These are phyloP conservation scores for Neopestalotiopsis sp. DNA, from an alignment of 2,329 filamentous ascomycete genomes.

Conservation along the genomic window DNA sequence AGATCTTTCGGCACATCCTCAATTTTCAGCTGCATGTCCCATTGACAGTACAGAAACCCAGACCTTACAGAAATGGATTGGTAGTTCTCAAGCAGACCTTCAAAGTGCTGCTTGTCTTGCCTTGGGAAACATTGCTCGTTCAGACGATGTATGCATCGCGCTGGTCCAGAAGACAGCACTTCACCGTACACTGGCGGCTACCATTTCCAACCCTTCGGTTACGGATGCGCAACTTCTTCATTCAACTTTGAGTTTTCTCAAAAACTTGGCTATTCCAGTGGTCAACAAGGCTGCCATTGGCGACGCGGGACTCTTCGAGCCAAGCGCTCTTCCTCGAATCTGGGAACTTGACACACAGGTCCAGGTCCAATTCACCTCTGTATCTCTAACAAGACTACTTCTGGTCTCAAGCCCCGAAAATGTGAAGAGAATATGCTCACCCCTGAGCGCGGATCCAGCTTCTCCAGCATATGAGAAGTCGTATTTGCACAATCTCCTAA, in stretches of 20 bases:
- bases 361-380: conserved; percentile 65
- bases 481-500: conserved; percentile 43
- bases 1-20: conserved; percentile 55
- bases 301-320: conserved; percentile 48
- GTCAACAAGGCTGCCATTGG: conserved; percentile 60
- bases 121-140: conserved; percentile 67
- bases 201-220: conserved; percentile 47
- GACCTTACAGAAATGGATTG: conserved; percentile 55
- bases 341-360: conserved; percentile 58
- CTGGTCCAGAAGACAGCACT: conserved; percentile 54
- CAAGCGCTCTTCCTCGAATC: conserved; percentile 55
- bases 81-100: conserved; percentile 46
- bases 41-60: conserved; percentile 48
- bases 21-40: conserved; percentile 49
- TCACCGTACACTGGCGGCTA: conserved; percentile 48
- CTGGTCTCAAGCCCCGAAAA: conserved; percentile 59
- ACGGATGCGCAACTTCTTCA: conserved; percentile 60
- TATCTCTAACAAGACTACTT: conserved; percentile 63
- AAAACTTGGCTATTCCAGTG: conserved; percentile 66
- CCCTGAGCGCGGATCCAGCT: conserved; percentile 40
- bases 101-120: conserved; percentile 65
- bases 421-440: conserved; percentile 53
- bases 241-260: conserved; percentile 64
- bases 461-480: conserved; percentile 34
- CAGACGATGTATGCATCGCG: conserved; percentile 56